phyloP scores from a whole-genome alignment of 169 alveolate genomes.

The Cryptosporidium meleagridis region DNA sequence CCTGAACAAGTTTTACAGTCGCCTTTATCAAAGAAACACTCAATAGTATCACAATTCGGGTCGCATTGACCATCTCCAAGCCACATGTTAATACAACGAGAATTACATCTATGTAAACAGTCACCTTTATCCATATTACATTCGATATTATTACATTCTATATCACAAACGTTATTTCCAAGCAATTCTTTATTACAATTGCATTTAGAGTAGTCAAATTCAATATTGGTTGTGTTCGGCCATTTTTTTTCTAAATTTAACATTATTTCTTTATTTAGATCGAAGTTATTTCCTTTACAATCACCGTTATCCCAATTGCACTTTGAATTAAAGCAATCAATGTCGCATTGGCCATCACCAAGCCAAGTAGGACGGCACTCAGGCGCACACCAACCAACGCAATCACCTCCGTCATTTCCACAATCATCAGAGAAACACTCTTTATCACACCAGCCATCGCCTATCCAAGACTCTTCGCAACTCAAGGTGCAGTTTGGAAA shows the following conservation, averaged over 20 bases:
- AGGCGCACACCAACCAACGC: conserved; percentile 80
- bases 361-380: conserved; percentile 82
- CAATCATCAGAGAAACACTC: conserved; percentile 71
- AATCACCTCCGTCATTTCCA: conserved; percentile 73
- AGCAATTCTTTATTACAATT: conserved; percentile 67
- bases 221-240: not conserved
- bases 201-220: conserved; percentile 58
- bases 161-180: conserved; percentile 57
- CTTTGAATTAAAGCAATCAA: conserved; percentile 79
- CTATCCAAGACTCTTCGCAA: conserved; percentile 65
- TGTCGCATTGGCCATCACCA: conserved; percentile 82
- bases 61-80: conserved; percentile 84
- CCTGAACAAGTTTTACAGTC: conserved; percentile 78
- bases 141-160: conserved; percentile 68
- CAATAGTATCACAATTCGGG: conserved; percentile 78
- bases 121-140: conserved; percentile 76
- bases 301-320: conserved; percentile 83
- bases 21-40: conserved; percentile 79
- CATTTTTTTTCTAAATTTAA: not conserved
- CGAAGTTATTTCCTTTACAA: conserved; percentile 50
- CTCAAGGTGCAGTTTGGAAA: conserved; percentile 36
- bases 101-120: conserved; percentile 77
- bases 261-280: conserved; percentile 6
- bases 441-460: conserved; percentile 75
- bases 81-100: conserved; percentile 77